Evolutionary conservation across 352 stramenopile genomes (phyloP).

Genomic region (Phytophthora uliginosa): DNA sequence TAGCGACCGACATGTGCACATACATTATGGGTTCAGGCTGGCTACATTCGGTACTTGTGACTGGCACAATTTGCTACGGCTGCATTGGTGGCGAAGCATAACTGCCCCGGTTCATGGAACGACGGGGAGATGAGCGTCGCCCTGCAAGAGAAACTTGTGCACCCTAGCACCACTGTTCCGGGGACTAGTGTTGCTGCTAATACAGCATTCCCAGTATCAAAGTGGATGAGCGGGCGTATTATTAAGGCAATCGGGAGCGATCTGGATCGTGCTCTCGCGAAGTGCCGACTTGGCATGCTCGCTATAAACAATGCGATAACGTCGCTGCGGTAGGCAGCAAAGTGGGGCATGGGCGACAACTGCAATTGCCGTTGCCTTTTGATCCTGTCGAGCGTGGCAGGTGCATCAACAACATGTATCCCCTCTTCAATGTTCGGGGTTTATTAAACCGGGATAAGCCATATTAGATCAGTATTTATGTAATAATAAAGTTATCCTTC

Average conservation of each 20-base stretch:
- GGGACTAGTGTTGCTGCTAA: conserved; percentile 3
- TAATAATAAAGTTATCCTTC: neutral
- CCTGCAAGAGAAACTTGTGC: conserved; percentile 5
- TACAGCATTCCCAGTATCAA: conserved; percentile 6
- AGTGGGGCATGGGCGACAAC: neutral
- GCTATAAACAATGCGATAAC: conserved; percentile 6
- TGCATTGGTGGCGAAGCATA: neutral
- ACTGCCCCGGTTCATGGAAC: conserved; percentile 4
- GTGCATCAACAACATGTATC: conserved; percentile 7
- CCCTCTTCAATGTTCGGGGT: conserved; percentile 3
- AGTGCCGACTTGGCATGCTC: neutral
- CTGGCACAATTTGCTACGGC: conserved; percentile 1
- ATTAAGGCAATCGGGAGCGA: neutral
- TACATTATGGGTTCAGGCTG: neutral
- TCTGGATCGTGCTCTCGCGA: neutral
- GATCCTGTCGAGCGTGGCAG: neutral
- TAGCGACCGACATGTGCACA: neutral
- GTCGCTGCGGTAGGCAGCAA: conserved; percentile 1
- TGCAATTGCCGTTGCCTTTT: neutral
- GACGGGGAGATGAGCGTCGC: conserved; percentile 3
- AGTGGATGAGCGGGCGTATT: neutral
- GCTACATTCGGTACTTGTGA: neutral
- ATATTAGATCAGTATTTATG: conserved; percentile 14
- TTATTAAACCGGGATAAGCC: conserved; percentile 1
- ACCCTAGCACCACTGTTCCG: neutral